Evolutionary conservation across 805 yeast species (phyloP).

Genomic region (Pichia kluyveri): DNA sequence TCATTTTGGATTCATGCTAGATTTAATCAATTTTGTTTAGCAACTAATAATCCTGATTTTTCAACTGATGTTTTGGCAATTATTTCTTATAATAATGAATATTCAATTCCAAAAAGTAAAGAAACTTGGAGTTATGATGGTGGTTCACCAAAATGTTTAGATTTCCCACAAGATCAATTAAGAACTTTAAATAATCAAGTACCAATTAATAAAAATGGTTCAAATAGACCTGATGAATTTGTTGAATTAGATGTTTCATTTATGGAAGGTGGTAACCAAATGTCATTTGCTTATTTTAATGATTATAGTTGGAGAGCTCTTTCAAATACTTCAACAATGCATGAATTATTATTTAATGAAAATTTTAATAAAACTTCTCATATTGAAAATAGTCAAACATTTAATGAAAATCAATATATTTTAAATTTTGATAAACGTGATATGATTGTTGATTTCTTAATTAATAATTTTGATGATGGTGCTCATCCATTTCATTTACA

Average conservation of each 20-base stretch:
- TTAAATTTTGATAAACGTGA: constrained; percentile 64
- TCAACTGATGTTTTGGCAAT: constrained; percentile 14
- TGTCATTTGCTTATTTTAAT: constrained; percentile 13
- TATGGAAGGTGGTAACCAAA: constrained; percentile 7
- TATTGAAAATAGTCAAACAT: constrained; percentile 31
- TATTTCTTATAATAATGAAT: constrained; percentile 6
- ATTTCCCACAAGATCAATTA: constrained; percentile 10
- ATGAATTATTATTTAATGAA: constrained; percentile 63
- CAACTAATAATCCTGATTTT: constrained; percentile 9
- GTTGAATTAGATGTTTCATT: constrained; percentile 11
- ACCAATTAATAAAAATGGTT: constrained; percentile 9
- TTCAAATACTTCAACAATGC: constrained; percentile 75
- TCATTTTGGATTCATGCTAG: constrained; percentile 12
- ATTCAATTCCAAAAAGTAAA: constrained; percentile 47
- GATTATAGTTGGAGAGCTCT: constrained; percentile 22
- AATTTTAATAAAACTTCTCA: constrained; percentile 46
- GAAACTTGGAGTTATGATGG: constrained; percentile 12
- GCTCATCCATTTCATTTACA: constrained; percentile 92
- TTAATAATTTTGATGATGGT: constrained; percentile 79
- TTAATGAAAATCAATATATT: constrained; percentile 37
- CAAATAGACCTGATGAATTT: constrained; percentile 9
- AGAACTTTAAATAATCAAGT: constrained; percentile 10
- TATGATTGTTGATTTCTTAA: constrained; percentile 59
- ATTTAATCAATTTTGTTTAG: constrained; percentile 15
- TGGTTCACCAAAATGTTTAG: constrained; percentile 13